Evolutionary conservation across 192 early-diverging fungal genomes (phyloP).

Genomic region (Chytriomyces confervae): DNA sequence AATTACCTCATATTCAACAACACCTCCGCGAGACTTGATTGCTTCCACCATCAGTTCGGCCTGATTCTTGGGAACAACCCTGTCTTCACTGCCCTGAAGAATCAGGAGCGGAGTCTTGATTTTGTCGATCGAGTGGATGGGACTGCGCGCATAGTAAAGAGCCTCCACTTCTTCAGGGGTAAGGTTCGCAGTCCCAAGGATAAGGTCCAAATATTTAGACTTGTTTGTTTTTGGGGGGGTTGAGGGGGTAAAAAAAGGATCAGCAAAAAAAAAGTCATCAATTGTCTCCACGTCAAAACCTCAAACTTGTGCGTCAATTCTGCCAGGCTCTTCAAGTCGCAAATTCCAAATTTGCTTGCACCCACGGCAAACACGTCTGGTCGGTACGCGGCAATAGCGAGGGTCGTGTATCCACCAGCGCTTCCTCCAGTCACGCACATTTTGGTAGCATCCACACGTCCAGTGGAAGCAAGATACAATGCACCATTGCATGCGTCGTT

Average conservation of each 20-base stretch:
- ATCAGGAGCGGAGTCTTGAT: constrained; percentile 71
- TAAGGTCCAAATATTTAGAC: constrained; percentile 38
- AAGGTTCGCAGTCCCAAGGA: constrained; percentile 61
- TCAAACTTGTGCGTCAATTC: constrained; percentile 87
- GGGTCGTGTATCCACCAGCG: constrained; percentile 73
- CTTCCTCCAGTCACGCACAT: constrained; percentile 72
- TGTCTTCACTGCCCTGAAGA: constrained; percentile 77
- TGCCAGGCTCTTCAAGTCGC: constrained; percentile 67
- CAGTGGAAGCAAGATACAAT: constrained; percentile 59
- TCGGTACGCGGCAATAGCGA: constrained; percentile 70
- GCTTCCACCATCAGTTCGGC: constrained; percentile 74
- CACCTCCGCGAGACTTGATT: constrained; percentile 63
- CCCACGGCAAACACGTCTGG: constrained; percentile 75
- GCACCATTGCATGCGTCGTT: constrained; percentile 78
- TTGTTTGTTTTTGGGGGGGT: not conserved
- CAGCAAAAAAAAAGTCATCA: constrained; percentile 56
- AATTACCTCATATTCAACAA: constrained; percentile 55
- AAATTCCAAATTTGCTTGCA: constrained; percentile 74
- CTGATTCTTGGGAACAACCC: constrained; percentile 79
- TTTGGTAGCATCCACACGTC: constrained; percentile 64
- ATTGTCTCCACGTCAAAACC: not conserved
- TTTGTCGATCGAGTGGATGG: constrained; percentile 63
- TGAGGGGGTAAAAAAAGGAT: not conserved
- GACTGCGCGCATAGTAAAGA: constrained; percentile 69
- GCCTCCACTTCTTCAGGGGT: constrained; percentile 40